Conservation (phyloP, 2,329 filamentous ascomycete genomes). For the Niveomyces coronatus region DNA sequence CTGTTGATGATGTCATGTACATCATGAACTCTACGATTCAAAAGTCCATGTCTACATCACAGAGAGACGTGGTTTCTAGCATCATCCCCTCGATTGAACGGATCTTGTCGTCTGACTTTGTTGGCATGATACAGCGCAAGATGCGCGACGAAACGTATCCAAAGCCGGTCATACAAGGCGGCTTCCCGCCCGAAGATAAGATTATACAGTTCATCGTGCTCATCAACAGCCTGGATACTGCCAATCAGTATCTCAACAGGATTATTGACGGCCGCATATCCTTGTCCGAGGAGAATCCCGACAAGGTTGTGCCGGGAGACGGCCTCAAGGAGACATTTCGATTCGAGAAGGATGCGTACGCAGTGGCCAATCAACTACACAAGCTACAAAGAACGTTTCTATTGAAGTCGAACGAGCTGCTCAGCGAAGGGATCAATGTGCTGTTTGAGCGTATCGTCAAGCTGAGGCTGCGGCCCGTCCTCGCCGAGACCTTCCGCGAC, state of each 20-base stretch:
- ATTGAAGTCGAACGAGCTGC: constrained; percentile 68
- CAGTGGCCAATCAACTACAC: constrained; percentile 58
- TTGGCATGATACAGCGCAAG: constrained; percentile 93
- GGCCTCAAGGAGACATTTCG: constrained; percentile 61
- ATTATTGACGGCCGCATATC: constrained; percentile 65
- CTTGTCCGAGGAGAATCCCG: constrained; percentile 26
- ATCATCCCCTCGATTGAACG: constrained; percentile 71
- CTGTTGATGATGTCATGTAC: constrained; percentile 98
- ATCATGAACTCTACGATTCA: constrained; percentile 90
- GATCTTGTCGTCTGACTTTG: constrained; percentile 79
- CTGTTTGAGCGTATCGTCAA: constrained; percentile 84
- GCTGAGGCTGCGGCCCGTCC: constrained; percentile 69
- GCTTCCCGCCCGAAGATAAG: constrained; percentile 75
- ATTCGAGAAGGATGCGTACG: constrained; percentile 62
- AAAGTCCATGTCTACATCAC: constrained; percentile 76
- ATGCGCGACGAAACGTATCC: constrained; percentile 97
- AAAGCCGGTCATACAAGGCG: constrained; percentile 65
- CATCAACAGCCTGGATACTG: constrained; percentile 90
- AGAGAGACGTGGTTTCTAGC: constrained; percentile 64
- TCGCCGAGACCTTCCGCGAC: constrained; percentile 85
- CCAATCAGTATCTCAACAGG: constrained; percentile 79
- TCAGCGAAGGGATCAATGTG: constrained; percentile 75
- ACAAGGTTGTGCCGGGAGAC: constrained; percentile 27
- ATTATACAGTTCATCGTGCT: constrained; percentile 84
- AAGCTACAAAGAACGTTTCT: constrained; percentile 63